phyloP scores from a whole-genome alignment of 257 asterid genomes.

The Cynanchum wilfordii region DNA sequence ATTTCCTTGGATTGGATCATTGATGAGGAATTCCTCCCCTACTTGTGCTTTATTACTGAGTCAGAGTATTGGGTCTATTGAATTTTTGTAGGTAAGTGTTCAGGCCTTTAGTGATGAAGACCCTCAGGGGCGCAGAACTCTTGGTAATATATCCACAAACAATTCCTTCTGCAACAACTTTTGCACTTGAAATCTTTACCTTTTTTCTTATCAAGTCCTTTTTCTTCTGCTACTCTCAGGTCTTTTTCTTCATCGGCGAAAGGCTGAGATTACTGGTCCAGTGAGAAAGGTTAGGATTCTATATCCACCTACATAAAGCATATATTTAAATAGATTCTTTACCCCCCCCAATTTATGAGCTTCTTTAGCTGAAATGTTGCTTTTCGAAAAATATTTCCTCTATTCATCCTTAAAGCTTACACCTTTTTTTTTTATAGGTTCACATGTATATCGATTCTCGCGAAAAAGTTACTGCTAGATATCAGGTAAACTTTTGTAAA shows the following conservation, averaged over 20 bases:
- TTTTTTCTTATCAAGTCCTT: slow-evolving; percentile 13
- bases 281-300: slow-evolving; percentile 57
- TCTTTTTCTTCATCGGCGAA: slow-evolving; percentile 91
- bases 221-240: slow-evolving; percentile 44
- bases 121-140: slow-evolving; percentile 96
- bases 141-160: slow-evolving; percentile 46
- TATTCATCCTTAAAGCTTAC: slow-evolving; percentile 2
- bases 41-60: background rate
- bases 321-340: background rate
- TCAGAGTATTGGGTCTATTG: slow-evolving; percentile 20
- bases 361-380: background rate
- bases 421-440: slow-evolving; percentile 49
- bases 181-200: background rate
- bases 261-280: slow-evolving; percentile 80
- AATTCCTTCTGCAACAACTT: background rate
- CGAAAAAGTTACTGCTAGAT: slow-evolving; percentile 94
- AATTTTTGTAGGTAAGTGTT: slow-evolving; percentile 64
- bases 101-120: slow-evolving; percentile 98
- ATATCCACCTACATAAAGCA: background rate
- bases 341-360: background rate
- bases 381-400: background rate
- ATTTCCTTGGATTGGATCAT: slow-evolving; percentile 14
- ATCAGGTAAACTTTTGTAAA: slow-evolving; percentile 53
- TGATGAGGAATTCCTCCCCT: background rate
- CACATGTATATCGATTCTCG: slow-evolving; percentile 78